phyloP scores from a whole-genome alignment of 495 filamentous ascomycete genomes.

The Pyronema domesticum region DNA sequence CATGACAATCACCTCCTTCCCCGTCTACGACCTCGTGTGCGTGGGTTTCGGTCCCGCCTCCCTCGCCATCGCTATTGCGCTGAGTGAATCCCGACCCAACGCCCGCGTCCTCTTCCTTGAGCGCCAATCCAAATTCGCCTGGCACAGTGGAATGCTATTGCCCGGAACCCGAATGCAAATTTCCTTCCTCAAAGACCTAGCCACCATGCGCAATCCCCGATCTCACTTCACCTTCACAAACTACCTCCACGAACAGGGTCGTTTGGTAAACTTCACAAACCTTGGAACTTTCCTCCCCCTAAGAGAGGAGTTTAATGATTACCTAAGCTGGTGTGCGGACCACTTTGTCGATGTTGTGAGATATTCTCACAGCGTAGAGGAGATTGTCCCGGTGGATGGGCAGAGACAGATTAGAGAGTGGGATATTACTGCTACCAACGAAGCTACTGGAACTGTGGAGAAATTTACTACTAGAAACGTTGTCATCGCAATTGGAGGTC shows the following conservation, averaged over 20 bases:
- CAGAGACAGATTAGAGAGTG: conserved; percentile 35
- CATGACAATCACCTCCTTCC: too few relatives aligned
- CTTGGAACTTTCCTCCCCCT: conserved; percentile 73
- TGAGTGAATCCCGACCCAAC: conserved; percentile 47
- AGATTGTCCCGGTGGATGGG: conserved; percentile 34
- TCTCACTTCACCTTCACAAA: conserved; percentile 93
- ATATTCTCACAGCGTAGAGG: conserved; percentile 60
- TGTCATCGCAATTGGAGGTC: conserved; percentile 69
- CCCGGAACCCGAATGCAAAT: conserved; percentile 94
- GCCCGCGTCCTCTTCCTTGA: conserved; percentile 61
- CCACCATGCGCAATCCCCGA: conserved; percentile 68
- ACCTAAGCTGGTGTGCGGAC: conserved; percentile 78
- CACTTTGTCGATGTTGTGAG: conserved; percentile 61
- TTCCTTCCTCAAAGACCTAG: conserved; percentile 91
- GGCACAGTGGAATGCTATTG: conserved; percentile 91
- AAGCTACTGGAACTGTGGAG: conserved; percentile 33
- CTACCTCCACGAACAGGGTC: conserved; percentile 61
- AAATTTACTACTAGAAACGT: conserved; percentile 56
- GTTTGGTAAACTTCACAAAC: conserved; percentile 79
- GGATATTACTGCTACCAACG: conserved; percentile 36
- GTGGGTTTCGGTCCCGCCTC: conserved; percentile 89
- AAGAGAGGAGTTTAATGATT: conserved; percentile 82
- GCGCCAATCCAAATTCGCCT: conserved; percentile 63
- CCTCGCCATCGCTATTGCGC: conserved; percentile 75
- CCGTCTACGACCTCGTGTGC: conserved; percentile 59